phyloP scores from a whole-genome alignment of 768 basidiomycete species.

The Thelephora aurantiotincta region DNA sequence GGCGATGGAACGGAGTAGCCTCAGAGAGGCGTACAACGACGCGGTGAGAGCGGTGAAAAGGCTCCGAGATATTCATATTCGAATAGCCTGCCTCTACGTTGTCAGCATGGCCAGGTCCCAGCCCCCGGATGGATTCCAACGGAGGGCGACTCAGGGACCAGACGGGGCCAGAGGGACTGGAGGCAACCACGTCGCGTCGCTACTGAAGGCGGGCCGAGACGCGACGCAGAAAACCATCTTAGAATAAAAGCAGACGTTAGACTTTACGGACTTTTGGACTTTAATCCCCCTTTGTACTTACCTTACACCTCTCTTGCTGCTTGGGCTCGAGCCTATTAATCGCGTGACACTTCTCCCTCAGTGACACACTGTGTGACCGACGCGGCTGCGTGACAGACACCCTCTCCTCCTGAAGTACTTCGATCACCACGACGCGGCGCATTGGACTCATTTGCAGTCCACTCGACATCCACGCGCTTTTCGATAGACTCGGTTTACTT shows the following conservation, averaged over 20 bases:
- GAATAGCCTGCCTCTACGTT: constrained; percentile 77
- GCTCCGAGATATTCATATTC: constrained; percentile 81
- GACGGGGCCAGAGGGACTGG: constrained; percentile 65
- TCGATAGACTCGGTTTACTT: too few species aligned
- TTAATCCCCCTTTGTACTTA: neutral
- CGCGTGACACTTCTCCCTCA: neutral
- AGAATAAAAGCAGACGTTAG: constrained; percentile 18
- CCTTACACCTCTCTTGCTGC: neutral
- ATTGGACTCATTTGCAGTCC: too few species aligned
- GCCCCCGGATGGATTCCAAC: constrained; percentile 25
- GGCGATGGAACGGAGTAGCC: constrained; percentile 37
- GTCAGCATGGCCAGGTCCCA: constrained; percentile 66
- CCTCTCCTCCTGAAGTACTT: too few species aligned
- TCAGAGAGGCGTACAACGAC: constrained; percentile 66
- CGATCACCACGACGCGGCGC: too few species aligned
- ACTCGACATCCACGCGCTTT: too few species aligned
- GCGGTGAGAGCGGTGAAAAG: constrained; percentile 69
- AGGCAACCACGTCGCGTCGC: constrained; percentile 67
- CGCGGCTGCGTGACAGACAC: too few species aligned
- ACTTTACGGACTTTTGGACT: constrained; percentile 3
- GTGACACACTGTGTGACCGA: neutral
- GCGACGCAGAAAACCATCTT: constrained; percentile 60
- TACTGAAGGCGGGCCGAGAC: constrained; percentile 84
- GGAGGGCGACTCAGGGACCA: constrained; percentile 10
- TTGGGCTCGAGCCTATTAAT: neutral